phyloP scores from a whole-genome alignment of 441 rosid genomes.

The Gossypium lobatum region DNA sequence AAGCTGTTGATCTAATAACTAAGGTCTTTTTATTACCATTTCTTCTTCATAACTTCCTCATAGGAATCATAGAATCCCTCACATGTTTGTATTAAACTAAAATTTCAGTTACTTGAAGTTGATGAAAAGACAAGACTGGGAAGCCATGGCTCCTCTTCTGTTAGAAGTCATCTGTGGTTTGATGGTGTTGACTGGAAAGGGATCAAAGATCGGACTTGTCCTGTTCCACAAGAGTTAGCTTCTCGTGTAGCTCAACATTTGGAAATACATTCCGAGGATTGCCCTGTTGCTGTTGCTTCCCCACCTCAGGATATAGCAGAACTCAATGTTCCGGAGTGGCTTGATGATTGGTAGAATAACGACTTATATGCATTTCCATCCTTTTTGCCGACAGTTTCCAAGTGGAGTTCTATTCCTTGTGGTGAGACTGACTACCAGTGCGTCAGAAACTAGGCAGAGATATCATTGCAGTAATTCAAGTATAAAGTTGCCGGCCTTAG shows the following conservation, averaged over 20 bases:
- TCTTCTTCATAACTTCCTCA: neutral
- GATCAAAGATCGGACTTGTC: constrained; percentile 38
- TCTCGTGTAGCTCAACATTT: constrained; percentile 45
- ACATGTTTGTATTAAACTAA: constrained; percentile 3
- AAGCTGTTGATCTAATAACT: constrained; percentile 71
- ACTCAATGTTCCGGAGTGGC: constrained; percentile 61
- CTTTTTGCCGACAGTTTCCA: neutral
- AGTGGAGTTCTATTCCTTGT: constrained; percentile 11
- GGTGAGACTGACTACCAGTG: neutral
- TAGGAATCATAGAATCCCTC: neutral
- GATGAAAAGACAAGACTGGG: constrained; percentile 71
- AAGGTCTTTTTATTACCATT: constrained; percentile 42
- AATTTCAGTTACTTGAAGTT: constrained; percentile 72
- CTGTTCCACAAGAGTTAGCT: constrained; percentile 57
- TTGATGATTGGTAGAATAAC: constrained; percentile 66
- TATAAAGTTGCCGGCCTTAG: constrained; percentile 11
- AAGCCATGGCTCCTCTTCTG: constrained; percentile 48
- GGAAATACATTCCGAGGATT: constrained; percentile 40
- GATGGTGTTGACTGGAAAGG: constrained; percentile 56
- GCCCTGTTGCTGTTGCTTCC: constrained; percentile 28
- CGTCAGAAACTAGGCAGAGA: constrained; percentile 3
- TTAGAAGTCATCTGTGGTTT: constrained; percentile 80
- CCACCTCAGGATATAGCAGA: constrained; percentile 39
- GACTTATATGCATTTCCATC: neutral
- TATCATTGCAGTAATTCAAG: neutral